Evolutionary conservation across 495 filamentous ascomycete genomes (phyloP).

Genomic region (Glonium stellatum): DNA sequence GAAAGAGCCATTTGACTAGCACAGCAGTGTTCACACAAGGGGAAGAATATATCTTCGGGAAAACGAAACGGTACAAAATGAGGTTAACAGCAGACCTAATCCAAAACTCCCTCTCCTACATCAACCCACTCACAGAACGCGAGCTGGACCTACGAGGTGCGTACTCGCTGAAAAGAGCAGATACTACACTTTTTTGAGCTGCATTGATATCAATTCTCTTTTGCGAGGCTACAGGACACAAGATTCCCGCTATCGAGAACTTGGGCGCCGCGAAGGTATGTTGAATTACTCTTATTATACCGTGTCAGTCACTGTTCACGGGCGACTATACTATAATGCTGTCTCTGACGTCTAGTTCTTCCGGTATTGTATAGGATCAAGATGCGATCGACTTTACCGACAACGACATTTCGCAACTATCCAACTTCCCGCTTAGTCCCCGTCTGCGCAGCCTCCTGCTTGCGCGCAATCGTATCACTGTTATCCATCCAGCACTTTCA

Average conservation of each 20-base stretch:
- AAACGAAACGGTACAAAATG: conserved; percentile 46
- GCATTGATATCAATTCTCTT: conserved; percentile 70
- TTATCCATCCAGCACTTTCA: conserved; percentile 68
- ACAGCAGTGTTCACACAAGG: too few species aligned
- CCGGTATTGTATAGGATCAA: conserved; percentile 50
- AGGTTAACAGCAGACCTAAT: conserved; percentile 75
- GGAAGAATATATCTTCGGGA: too few species aligned
- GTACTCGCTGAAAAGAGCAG: conserved; percentile 75
- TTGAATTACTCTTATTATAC: conserved; percentile 18
- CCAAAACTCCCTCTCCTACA: conserved; percentile 57
- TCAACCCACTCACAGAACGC: conserved; percentile 94
- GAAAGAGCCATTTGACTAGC: too few species aligned
- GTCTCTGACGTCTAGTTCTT: not conserved
- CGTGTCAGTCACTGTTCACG: not conserved
- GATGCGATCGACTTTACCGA: conserved; percentile 97
- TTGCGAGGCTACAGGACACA: conserved; percentile 71
- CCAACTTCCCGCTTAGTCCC: conserved; percentile 90
- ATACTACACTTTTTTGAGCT: conserved; percentile 86
- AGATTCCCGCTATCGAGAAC: conserved; percentile 97
- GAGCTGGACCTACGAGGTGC: conserved; percentile 99
- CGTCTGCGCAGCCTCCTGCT: conserved; percentile 80
- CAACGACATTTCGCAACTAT: conserved; percentile 84
- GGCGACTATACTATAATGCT: not conserved
- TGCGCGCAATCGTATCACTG: conserved; percentile 77
- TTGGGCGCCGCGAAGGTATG: conserved; percentile 86